A percentile compares a stretch with the other conserved stretches of the same genome.
These are phyloP conservation scores for Fonsecaea pugnacius DNA, from an alignment of 2,329 filamentous ascomycete species.

Conservation along the genomic window DNA sequence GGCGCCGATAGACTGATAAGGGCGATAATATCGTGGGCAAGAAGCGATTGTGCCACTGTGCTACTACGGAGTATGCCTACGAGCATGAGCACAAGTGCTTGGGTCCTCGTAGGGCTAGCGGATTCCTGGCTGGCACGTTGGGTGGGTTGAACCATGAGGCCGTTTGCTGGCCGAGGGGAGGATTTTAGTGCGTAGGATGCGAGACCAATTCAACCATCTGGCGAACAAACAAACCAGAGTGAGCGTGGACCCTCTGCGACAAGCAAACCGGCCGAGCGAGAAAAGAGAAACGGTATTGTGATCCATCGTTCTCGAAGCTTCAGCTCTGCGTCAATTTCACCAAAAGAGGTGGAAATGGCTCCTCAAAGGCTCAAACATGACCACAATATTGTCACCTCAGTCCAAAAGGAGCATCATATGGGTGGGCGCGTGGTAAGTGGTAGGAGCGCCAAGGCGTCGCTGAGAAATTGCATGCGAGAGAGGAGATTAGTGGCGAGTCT, in stretches of 20 bases:
- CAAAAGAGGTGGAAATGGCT: background rate
- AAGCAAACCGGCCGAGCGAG: background rate
- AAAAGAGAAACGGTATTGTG: background rate
- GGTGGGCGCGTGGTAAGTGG: background rate
- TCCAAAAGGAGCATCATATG: background rate
- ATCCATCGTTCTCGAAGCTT: conserved; percentile 14
- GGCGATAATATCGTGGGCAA: background rate
- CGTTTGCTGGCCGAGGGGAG: background rate
- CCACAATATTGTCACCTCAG: background rate
- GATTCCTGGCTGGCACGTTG: conserved; percentile 1
- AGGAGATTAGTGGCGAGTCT: conserved; percentile 9
- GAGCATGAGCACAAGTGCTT: too few relatives aligned
- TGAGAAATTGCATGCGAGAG: conserved; percentile 20
- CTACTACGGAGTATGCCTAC: background rate
- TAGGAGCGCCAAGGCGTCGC: conserved; percentile 23
- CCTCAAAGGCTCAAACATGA: background rate
- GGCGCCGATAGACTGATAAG: conserved; percentile 8
- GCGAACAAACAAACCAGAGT: background rate
- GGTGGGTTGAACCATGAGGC: background rate
- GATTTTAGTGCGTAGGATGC: background rate
- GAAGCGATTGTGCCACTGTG: too few relatives aligned
- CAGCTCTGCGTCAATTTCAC: background rate
- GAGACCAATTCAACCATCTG: conserved; percentile 12
- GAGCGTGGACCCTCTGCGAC: background rate
- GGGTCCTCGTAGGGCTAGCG: conserved; percentile 7